A percentile compares a stretch with the other conserved stretches of the same genome.
These are phyloP conservation scores for Tricholoma sp. DNA, from an alignment of 768 basidiomycete genomes.

Conservation along the genomic window DNA sequence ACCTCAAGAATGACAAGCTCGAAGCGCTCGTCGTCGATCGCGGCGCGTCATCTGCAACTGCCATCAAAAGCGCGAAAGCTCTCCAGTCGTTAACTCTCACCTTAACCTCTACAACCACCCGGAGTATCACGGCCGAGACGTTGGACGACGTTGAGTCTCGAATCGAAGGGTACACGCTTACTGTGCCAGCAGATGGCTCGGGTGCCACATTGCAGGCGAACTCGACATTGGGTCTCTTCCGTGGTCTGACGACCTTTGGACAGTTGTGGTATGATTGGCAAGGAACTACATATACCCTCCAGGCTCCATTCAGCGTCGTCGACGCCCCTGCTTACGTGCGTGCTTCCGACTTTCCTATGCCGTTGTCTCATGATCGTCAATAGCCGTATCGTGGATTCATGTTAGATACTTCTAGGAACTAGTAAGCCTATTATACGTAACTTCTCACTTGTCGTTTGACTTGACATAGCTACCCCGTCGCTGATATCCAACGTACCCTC, in stretches of 20 bases:
- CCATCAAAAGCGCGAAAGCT: constrained; percentile 34
- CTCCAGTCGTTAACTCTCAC: constrained; percentile 42
- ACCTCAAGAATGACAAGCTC: constrained; percentile 50
- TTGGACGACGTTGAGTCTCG: constrained; percentile 45
- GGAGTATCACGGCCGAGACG: constrained; percentile 52
- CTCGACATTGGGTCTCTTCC: constrained; percentile 61
- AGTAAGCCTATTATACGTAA: constrained; percentile 30
- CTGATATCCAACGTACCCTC: constrained; percentile 61
- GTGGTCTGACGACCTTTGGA: constrained; percentile 71
- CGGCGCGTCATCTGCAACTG: constrained; percentile 43
- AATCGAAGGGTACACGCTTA: constrained; percentile 57
- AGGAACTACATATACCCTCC: constrained; percentile 47
- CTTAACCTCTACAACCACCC: constrained; percentile 29
- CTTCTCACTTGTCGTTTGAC: background rate
- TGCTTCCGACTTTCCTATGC: constrained; percentile 9
- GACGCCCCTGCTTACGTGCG: constrained; percentile 66
- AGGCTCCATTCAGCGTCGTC: constrained; percentile 52
- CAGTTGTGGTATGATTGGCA: constrained; percentile 61
- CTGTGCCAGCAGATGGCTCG: constrained; percentile 51
- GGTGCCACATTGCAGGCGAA: constrained; percentile 52
- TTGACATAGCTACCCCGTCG: constrained; percentile 40
- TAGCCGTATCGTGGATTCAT: constrained; percentile 74
- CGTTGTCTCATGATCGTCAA: background rate
- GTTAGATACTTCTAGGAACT: constrained; percentile 79
- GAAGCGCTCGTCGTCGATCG: constrained; percentile 56